Base-by-base conservation (phyloP, 2,329 filamentous ascomycete species). In the Penicillium sp. region DNA sequence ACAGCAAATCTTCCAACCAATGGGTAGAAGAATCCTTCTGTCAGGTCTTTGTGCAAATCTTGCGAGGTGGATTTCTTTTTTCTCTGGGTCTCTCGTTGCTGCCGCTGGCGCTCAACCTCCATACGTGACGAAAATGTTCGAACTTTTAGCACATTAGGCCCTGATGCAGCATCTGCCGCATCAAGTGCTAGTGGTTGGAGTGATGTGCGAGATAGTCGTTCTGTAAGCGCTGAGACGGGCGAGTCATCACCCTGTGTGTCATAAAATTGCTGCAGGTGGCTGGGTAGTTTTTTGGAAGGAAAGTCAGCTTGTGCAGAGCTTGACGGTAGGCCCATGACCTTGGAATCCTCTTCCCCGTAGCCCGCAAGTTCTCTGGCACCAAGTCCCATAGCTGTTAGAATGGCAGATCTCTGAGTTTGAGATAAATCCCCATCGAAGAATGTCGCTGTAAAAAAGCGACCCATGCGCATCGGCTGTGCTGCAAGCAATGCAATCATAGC, bases 341-440 rank as follows among this genome's bases (percentile, higher is more conserved):
- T 69, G 33, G 77, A 74, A 55, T 82, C 79, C 18, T 81, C 77
- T 50, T 79, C 73, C 18, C 88, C 85, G 62, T 89, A 84, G 0
- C 94, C 92, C 1, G 91, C 90, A 9, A 99, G 74, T 71, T 97
- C 92, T 58, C 93, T 83, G 2, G 90, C 90, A 28, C 88, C 84
- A 0, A 99, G 76, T 0, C 92, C 93, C 3, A 99, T 77, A 0
- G 90, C 86, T 20, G 90, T 87, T 52, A 99, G 85, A 38, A 97
- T 81, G 0, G 89, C 84, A 7, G 88, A 89, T 40, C 94, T 83
- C 69, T 97, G 93, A 0, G 87, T 83, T 38, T 97, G 77, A 0
- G 92, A 96, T 71, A 94, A 92, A 68, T 99, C 94, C 16, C 92
- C 92, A 43, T 91, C 87, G 68, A 97, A 97, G 68, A 94, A 95